Evolutionary conservation across 176 grass and related monocot genomes (phyloP), one percentile per base, ranked within the genome.

Genomic region (Puccinellia tenuiflora): DNA sequence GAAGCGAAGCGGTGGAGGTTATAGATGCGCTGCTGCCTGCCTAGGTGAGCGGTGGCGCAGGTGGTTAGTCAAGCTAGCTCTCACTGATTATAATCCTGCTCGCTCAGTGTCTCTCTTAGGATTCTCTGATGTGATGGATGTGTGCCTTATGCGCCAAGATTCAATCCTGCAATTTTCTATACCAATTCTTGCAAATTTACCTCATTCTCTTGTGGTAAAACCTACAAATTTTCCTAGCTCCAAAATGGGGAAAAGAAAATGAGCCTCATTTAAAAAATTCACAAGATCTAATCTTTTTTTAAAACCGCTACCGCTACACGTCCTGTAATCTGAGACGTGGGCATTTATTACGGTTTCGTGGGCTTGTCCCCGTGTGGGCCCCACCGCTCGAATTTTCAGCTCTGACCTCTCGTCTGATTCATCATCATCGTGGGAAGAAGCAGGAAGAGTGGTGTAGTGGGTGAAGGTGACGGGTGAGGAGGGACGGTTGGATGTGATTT

Each of bases 331-430:
- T 38, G 25, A 14, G 74, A 79, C 35, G 8, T 25, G 53, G 0
- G 35, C 66, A 84, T 84, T 88, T 22, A 84, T 48, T 78, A 39
- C 55, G 38, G 81, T 47, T 73, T 68, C 57, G 81, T 85, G 87
- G 59, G 75, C 66, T 74, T 79, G 67, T 47, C 68, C 24, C 68
- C 68, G 16, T 21, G 11, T 7, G 12, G 18, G 65, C 1, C 74
- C 54, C 81, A 38, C 65, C 2, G 3, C 9, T 26, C 7, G 30
- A 31, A 1, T 15, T 53, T 54, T 39, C n/a, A 20, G 1, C 21
- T 7, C 48, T 16, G n/a, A 39, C 64, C 61, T 31, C 12, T 67
- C 45, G 34, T 10, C 22, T 70, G 11, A 6, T 5, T 1, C 9
- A 5, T 22, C 2, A 45, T 42, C 39, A 12, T 45, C 31, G 9